Percentiles rank a stretch among this genome's conserved stretches.
Conservation (phyloP, 1,284 basidiomycete genomes). For the Polyporus tsugae region DNA sequence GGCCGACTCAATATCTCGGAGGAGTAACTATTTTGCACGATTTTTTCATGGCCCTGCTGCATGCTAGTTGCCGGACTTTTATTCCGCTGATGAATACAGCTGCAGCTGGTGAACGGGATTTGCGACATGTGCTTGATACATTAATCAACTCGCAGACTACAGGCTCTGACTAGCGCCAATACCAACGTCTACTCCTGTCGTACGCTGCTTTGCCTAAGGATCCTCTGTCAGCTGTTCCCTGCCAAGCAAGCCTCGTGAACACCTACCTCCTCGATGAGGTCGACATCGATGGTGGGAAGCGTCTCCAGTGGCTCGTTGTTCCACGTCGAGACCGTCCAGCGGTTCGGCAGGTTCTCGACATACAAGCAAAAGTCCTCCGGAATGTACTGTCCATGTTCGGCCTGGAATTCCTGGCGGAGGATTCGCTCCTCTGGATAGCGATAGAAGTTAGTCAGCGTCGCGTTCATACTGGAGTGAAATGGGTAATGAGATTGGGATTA, state of each 20-base stretch:
- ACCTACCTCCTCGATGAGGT: constrained; percentile 62
- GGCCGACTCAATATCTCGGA: constrained; percentile 34
- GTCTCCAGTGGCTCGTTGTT: constrained; percentile 60
- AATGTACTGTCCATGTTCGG: constrained; percentile 72
- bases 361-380: constrained; percentile 81
- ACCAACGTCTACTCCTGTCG: constrained; percentile 18
- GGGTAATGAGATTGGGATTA: neutral
- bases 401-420: constrained; percentile 72
- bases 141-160: constrained; percentile 2
- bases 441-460: neutral
- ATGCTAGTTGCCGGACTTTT: no score
- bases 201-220: constrained; percentile 25
- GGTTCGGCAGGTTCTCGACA: constrained; percentile 74
- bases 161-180: constrained; percentile 31
- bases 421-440: constrained; percentile 69
- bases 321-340: constrained; percentile 68
- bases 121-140: neutral
- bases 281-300: constrained; percentile 65
- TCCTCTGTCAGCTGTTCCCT: neutral
- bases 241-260: no score
- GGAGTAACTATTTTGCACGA: no score
- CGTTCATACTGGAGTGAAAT: neutral
- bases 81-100: no score
- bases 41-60: neutral
- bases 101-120: neutral